Evolutionary conservation across 2,329 filamentous ascomycete genomes (phyloP), one percentile per base, ranked within the genome.

Genomic region (Stachybotrys chartarum): DNA sequence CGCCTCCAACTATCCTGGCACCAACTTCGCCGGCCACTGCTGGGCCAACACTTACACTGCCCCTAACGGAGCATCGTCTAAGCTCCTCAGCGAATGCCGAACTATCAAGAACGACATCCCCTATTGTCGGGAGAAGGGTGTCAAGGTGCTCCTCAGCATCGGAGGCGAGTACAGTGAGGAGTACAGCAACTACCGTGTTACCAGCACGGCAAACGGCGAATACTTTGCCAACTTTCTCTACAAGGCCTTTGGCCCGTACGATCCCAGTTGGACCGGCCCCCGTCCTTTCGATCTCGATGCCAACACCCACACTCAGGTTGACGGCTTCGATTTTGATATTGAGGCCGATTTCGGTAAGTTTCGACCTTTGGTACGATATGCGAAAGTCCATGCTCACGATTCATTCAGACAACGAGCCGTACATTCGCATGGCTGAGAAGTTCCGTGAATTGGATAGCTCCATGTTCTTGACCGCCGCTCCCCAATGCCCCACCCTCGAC

Each of bases 321-420:
- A 77, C 55, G 75, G 75, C 45, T 77, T 75, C 55, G 72, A 75
- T 56, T 70, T 77, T 58, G 73, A 76, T 53, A 66, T 77, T 11
- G 73, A 76, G 61, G 57, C 60, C 17, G 52, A 59, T 3, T 61
- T 69, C 31, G 59, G 71, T 73, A 61, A 59, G 68, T 62, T 24
- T 24, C 24, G 12, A 14, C 6, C 7, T 39, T 14, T 30, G 12
- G 11, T 8, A 51, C n/a, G 18, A 31, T 32, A 16, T n/a, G 7
- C 4, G 8, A 6, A 16, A 35, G 49, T 3, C 35, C 4, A n/a
- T 32, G 7, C 30, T 51, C 12, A 51, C 24, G n/a, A 35, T 48
- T 32, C 30, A 49, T 45, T 5, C 50, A 70, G 71, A 64, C 53
- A 69, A 72, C 51, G 58, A 53, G 5, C 70, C 72, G 14, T 75